Conservation (phyloP, 352 stramenopile species). For the Globisporangium megalacanthum region DNA sequence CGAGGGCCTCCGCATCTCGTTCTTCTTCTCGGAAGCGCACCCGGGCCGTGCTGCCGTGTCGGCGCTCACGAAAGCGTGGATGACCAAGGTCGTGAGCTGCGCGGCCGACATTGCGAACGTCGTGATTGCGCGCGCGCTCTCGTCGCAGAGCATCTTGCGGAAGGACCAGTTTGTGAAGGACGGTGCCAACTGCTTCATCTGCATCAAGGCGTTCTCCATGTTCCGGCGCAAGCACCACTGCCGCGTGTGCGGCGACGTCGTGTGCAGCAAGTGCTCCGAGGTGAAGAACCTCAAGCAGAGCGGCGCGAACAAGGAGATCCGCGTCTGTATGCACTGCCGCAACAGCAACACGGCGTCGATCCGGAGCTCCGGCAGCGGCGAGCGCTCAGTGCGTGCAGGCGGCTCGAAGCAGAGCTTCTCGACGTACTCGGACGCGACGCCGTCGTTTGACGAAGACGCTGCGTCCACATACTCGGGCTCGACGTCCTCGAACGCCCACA, state of each 20-base stretch:
- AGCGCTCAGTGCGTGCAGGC: conserved; percentile 19
- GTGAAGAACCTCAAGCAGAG: conserved; percentile 67
- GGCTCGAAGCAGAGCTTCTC: conserved; percentile 46
- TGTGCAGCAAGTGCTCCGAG: conserved; percentile 82
- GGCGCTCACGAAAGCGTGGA: conserved; percentile 70
- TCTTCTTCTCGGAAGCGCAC: conserved; percentile 75
- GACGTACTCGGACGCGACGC: conserved; percentile 34
- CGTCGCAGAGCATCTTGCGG: conserved; percentile 51
- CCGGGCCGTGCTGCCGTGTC: conserved; percentile 61
- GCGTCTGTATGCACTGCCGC: conserved; percentile 67
- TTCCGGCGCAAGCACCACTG: conserved; percentile 84
- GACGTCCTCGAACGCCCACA: conserved; percentile 28
- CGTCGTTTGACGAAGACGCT: conserved; percentile 42
- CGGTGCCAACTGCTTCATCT: conserved; percentile 65
- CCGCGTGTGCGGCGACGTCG: conserved; percentile 76
- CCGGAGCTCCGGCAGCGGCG: conserved; percentile 35
- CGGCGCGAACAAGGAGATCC: conserved; percentile 63
- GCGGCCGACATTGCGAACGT: conserved; percentile 58
- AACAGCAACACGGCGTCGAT: conserved; percentile 53
- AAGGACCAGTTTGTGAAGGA: conserved; percentile 82
- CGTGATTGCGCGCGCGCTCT: conserved; percentile 59
- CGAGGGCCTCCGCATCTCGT: conserved; percentile 53
- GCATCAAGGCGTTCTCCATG: conserved; percentile 65
- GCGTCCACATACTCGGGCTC: conserved; percentile 17
- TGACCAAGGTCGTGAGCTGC: conserved; percentile 80